These are phyloP conservation scores for Aspergillus oerlinghausenensis DNA, from an alignment of 2,329 filamentous ascomycete species.

Conservation along the genomic window DNA sequence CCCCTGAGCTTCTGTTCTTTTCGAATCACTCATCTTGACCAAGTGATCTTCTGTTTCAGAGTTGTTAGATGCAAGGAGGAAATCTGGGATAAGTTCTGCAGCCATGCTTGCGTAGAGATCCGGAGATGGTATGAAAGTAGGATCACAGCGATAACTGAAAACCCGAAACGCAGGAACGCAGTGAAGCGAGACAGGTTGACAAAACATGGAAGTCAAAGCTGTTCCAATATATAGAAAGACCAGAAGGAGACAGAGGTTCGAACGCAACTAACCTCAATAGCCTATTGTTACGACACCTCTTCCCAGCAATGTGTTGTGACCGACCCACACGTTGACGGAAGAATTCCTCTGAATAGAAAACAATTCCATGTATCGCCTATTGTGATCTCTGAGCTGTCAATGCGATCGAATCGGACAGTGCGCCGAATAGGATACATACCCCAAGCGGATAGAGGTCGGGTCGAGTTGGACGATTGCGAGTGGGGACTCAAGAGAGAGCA, in stretches of 20 bases:
- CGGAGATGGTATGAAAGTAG: background rate
- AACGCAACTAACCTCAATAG: background rate
- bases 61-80: background rate
- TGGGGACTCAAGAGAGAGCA: background rate
- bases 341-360: background rate
- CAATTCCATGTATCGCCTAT: background rate
- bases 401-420: background rate
- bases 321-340: background rate
- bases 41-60: slow-evolving; percentile 8
- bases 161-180: background rate
- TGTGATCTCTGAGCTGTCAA: background rate
- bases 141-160: background rate
- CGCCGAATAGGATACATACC: background rate
- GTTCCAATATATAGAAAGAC: background rate
- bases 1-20: slow-evolving; percentile 20
- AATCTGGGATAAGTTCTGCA: background rate
- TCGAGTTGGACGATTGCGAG: background rate
- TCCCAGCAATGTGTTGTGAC: background rate
- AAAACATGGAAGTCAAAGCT: background rate
- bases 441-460: background rate
- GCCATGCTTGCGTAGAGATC: background rate
- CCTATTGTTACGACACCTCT: background rate
- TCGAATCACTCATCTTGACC: slow-evolving; percentile 30
- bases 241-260: background rate
- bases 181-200: background rate